phyloP scores from a whole-genome alignment of 208 protist genomes.

The Acanthamoeba lugdunensis region DNA sequence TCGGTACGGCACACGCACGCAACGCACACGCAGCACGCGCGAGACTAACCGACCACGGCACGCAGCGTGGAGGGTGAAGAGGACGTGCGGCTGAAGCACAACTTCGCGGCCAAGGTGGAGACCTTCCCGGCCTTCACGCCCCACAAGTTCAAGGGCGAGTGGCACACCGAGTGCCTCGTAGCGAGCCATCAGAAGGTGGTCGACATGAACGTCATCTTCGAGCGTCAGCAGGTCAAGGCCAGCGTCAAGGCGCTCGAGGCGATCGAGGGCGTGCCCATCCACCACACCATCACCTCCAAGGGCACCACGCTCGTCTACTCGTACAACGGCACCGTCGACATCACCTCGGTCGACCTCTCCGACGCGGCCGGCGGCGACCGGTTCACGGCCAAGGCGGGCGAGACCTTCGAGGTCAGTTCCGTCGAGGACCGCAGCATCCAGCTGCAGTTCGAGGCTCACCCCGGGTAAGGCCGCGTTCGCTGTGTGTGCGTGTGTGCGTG shows the following conservation, averaged over 20 bases:
- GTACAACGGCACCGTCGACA: slow-evolving; percentile 51
- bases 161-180: slow-evolving; percentile 59
- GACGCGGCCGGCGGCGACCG: not conserved
- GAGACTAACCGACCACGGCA: not conserved
- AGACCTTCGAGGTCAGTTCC: slow-evolving; percentile 29
- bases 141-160: slow-evolving; percentile 64
- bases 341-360: not conserved
- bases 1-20: not conserved
- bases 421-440: slow-evolving; percentile 29
- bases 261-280: slow-evolving; percentile 30
- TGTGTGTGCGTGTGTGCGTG: not conserved
- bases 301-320: slow-evolving; percentile 62
- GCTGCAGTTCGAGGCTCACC: not conserved
- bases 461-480: not conserved
- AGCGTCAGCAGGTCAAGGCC: slow-evolving; percentile 43
- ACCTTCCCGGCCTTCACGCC: slow-evolving; percentile 6
- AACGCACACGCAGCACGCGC: not conserved
- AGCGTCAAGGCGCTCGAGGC: slow-evolving; percentile 1
- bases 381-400: not conserved
- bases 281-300: slow-evolving; percentile 29
- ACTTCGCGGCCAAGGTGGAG: slow-evolving; percentile 50
- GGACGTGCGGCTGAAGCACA: slow-evolving; percentile 62
- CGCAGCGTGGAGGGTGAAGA: slow-evolving; percentile 34
- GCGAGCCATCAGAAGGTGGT: not conserved
- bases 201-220: slow-evolving; percentile 60